These are phyloP conservation scores for Ustilago esculenta DNA, from an alignment of 1,284 basidiomycete species.

Conservation along the genomic window DNA sequence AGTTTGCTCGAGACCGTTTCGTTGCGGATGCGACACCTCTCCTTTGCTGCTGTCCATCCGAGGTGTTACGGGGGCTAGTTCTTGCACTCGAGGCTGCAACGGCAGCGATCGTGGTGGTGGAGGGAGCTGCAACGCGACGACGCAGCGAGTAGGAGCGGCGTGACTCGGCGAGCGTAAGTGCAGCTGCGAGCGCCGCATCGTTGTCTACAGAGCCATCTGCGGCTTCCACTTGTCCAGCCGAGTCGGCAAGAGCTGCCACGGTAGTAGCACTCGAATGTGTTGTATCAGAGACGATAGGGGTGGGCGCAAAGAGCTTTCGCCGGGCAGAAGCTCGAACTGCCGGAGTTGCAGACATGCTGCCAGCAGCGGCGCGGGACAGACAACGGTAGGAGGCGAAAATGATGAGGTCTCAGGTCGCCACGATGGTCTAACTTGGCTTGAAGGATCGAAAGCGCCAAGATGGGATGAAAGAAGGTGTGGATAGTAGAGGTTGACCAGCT, in stretches of 20 bases:
- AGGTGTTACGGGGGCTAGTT: no score
- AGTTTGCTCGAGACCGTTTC: conserved; percentile 7
- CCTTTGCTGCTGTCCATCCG: no score
- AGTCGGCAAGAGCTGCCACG: no score
- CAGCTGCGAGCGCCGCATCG: conserved; percentile 29
- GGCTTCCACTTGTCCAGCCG: no score
- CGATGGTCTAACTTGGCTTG: no score
- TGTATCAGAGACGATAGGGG: conserved; percentile 3
- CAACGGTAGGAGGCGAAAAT: not conserved
- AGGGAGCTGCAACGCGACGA: not conserved
- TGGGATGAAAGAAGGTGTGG: not conserved
- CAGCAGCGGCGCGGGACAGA: not conserved
- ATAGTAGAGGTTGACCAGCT: not conserved
- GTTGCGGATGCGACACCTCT: conserved; percentile 2
- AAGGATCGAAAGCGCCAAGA: no score
- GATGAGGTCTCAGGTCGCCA: no score
- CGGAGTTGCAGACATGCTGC: conserved; percentile 4
- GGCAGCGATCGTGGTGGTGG: not conserved
- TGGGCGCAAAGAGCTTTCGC: conserved; percentile 43
- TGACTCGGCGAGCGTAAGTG: conserved; percentile 11
- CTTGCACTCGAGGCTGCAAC: not conserved
- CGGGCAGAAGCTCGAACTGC: conserved; percentile 10
- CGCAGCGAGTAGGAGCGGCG: conserved; percentile 32
- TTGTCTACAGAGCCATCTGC: not conserved
- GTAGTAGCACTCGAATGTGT: no score